Base-by-base conservation (phyloP, 1,284 basidiomycete genomes). In the Malassezia slooffiae region DNA sequence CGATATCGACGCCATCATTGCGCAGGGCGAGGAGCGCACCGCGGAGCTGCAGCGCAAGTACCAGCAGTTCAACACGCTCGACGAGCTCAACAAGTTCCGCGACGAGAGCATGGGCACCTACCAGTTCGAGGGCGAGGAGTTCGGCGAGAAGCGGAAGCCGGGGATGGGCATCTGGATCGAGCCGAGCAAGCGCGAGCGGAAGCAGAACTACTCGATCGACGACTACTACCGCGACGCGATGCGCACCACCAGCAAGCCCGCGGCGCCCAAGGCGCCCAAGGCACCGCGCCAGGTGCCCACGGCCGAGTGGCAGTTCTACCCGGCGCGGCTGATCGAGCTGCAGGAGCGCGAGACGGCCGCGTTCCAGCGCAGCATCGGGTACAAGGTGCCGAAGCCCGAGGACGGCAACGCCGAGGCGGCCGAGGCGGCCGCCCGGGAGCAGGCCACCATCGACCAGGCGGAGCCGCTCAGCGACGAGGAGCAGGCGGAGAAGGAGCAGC, bases 231-330 rank as follows among this genome's bases (percentile, higher is more conserved):
- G 90, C 71, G 88, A 93, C 69, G 85, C 85, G 0, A 77, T 95
- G 71, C 81, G 83, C 33, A 80, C 79, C 29, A 79, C 82, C 4
- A 37, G 68, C 45, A 65, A 63, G 52, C 79, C 82, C 51, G 87
- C 89, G 67, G 79, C 77, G 7, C 81, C 85, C 0, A 90, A 87
- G 69, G 72, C 87, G 26, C 83, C 86, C 2, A 76, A 83, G 15
- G 85, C 86, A 3, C 90, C 90, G 9, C 91, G 91, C 71, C 87
- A 93, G 71, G 79, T 90, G 47, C 74, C 79, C 12, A 89, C 86
- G 55, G 82, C 91, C 73, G 91, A 96, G 70, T 95, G 90, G 76
- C 91, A 97, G 67, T 97, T 99, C 76, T 95, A 86, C 74, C 85
- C 90, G 3, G 77, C 81, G 0, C 76, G 82, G 35, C 73, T 97